These are phyloP conservation scores for Rubia peregrina DNA, from an alignment of 305 asterid species.

Conservation along the genomic window DNA sequence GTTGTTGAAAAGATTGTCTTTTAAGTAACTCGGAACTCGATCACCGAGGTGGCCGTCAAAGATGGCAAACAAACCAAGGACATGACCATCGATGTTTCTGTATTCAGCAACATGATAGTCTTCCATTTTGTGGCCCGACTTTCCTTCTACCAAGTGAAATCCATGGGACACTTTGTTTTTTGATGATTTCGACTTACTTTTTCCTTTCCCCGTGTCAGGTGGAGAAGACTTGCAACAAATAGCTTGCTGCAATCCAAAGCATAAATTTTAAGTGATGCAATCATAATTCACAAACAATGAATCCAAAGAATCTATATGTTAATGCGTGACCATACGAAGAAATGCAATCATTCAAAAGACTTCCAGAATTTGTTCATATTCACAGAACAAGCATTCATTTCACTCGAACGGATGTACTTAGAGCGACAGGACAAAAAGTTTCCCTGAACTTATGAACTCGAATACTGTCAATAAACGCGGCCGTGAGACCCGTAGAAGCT, in stretches of 20 bases:
- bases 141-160: conserved; percentile 67
- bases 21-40: conserved; percentile 67
- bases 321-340: no score
- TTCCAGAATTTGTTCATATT: not conserved
- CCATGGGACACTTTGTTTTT: conserved; percentile 53
- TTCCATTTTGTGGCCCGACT: conserved; percentile 83
- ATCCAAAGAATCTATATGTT: not conserved
- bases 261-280: not conserved
- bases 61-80: conserved; percentile 75
- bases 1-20: conserved; percentile 67
- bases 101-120: conserved; percentile 85
- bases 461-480: not conserved
- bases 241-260: conserved; percentile 15
- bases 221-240: conserved; percentile 30
- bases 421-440: no score
- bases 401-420: no score
- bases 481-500: no score
- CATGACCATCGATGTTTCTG: conserved; percentile 42
- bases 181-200: conserved; percentile 41
- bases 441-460: not conserved
- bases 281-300: not conserved
- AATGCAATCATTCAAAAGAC: not conserved
- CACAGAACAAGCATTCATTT: not conserved
- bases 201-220: conserved; percentile 74
- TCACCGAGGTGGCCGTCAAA: conserved; percentile 86